These are phyloP conservation scores for Arachis stenosperma DNA, from an alignment of 306 rosid species.

Conservation along the genomic window DNA sequence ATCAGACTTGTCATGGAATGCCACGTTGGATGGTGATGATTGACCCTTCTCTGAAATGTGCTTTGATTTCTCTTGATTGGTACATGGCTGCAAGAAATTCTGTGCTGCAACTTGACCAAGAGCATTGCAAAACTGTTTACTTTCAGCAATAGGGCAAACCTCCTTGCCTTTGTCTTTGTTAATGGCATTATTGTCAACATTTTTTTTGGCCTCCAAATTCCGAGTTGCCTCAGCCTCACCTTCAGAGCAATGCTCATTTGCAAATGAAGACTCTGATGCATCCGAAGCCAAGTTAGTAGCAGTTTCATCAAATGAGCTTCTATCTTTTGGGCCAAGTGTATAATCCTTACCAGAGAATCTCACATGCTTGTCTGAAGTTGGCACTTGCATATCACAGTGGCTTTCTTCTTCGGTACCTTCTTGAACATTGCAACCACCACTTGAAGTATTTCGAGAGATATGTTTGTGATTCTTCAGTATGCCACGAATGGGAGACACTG, in stretches of 20 bases:
- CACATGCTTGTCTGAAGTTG: constrained; percentile 53
- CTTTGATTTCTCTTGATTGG: constrained; percentile 46
- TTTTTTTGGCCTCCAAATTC: constrained; percentile 43
- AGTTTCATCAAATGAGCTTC: constrained; percentile 43
- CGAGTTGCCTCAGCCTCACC: constrained; percentile 43
- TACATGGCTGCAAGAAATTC: constrained; percentile 50
- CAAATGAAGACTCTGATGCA: constrained; percentile 42
- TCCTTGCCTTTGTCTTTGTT: constrained; percentile 44
- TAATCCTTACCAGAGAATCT: constrained; percentile 56
- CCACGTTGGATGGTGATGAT: constrained; percentile 24
- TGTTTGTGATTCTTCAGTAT: constrained; percentile 58
- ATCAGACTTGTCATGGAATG: constrained; percentile 39
- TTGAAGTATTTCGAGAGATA: constrained; percentile 49
- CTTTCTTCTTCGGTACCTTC: constrained; percentile 44
- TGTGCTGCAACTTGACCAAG: constrained; percentile 42
- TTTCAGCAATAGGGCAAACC: constrained; percentile 46
- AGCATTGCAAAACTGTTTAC: constrained; percentile 52
- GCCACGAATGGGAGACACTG: constrained; percentile 50
- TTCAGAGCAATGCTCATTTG: constrained; percentile 43
- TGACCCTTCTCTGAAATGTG: constrained; percentile 42
- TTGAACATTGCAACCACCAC: constrained; percentile 33
- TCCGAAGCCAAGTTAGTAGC: constrained; percentile 47
- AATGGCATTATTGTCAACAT: constrained; percentile 32
- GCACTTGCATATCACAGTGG: constrained; percentile 42
- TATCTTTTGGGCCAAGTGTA: constrained; percentile 49